Evolutionary conservation across 306 rosid genomes (phyloP).

Genomic region (Herpetospermum pedunculosum): DNA sequence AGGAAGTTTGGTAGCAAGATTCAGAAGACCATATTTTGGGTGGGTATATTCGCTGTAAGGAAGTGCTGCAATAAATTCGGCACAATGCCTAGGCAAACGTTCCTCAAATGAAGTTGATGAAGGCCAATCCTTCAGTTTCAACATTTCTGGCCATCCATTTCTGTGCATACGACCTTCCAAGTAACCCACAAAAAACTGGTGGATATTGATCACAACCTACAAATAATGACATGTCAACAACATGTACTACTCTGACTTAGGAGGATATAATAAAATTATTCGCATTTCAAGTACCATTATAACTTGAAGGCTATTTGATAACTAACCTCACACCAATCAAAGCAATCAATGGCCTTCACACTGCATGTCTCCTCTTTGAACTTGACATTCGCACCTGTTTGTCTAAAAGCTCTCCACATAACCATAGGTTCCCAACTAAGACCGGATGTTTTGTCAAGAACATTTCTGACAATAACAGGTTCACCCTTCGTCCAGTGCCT

Average conservation of each 20-base stretch:
- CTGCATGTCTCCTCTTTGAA: conserved; percentile 34
- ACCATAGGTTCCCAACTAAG: conserved; percentile 50
- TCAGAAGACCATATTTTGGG: conserved; percentile 26
- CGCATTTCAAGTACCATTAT: not conserved
- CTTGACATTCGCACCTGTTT: conserved; percentile 26
- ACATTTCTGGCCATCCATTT: conserved; percentile 31
- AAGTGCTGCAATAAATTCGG: conserved; percentile 30
- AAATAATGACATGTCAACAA: conserved; percentile 3
- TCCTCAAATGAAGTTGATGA: conserved; percentile 30
- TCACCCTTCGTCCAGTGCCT: conserved; percentile 34
- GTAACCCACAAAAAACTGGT: conserved; percentile 30
- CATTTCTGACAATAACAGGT: conserved; percentile 34
- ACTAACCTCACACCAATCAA: conserved; percentile 38
- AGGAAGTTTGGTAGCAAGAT: conserved; percentile 33
- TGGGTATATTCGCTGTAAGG: conserved; percentile 31
- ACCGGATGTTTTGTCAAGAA: conserved; percentile 37
- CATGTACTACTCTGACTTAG: not conserved
- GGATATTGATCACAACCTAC: conserved; percentile 33
- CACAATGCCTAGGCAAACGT: conserved; percentile 33
- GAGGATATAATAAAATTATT: not conserved
- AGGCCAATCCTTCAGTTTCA: conserved; percentile 41
- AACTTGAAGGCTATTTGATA: not conserved
- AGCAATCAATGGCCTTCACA: conserved; percentile 33
- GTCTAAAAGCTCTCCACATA: conserved; percentile 41
- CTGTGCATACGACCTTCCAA: conserved; percentile 24